A percentile compares a stretch with the other conserved stretches of the same genome.
Evolutionary conservation across 2,329 filamentous ascomycete species (phyloP).

Genomic region (Aotearoamyces nothofagi): DNA sequence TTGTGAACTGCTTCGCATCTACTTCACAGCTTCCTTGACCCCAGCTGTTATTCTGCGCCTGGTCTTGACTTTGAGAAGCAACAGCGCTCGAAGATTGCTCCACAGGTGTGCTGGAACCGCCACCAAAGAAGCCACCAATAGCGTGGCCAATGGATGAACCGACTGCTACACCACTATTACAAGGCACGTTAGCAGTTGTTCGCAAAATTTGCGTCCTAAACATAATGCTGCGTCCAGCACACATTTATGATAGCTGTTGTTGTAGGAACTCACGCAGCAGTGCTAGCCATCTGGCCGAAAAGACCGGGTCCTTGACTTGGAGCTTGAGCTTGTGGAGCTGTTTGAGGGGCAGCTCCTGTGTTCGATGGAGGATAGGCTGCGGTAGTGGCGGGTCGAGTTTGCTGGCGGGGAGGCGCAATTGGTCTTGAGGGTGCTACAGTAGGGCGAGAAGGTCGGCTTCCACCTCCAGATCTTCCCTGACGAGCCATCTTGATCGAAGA

Average conservation of each 20-base stretch:
- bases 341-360: conserved; percentile 29
- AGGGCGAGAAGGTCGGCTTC: conserved; percentile 50
- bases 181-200: conserved; percentile 13
- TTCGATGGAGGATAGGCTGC: conserved; percentile 34
- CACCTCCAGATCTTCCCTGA: conserved; percentile 51
- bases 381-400: conserved; percentile 56
- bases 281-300: conserved; percentile 94
- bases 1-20: conserved; percentile 75
- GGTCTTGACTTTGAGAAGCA: conserved; percentile 35
- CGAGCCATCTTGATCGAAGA: conserved; percentile 71
- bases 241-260: not conserved
- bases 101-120: conserved; percentile 45
- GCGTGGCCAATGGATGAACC: conserved; percentile 93
- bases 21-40: conserved; percentile 56
- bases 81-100: conserved; percentile 33
- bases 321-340: conserved; percentile 29
- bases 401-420: conserved; percentile 38
- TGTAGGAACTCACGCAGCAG: conserved; percentile 76
- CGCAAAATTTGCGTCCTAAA: too few relatives aligned
- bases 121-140: conserved; percentile 76
- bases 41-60: conserved; percentile 34
- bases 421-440: conserved; percentile 42
- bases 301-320: conserved; percentile 58
- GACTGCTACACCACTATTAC: conserved; percentile 76
- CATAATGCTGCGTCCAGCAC: not conserved